A percentile compares a stretch with the other conserved stretches of the same genome.
phyloP scores from a whole-genome alignment of 768 basidiomycete genomes.

The Rubroboletus pulcherrimus region DNA sequence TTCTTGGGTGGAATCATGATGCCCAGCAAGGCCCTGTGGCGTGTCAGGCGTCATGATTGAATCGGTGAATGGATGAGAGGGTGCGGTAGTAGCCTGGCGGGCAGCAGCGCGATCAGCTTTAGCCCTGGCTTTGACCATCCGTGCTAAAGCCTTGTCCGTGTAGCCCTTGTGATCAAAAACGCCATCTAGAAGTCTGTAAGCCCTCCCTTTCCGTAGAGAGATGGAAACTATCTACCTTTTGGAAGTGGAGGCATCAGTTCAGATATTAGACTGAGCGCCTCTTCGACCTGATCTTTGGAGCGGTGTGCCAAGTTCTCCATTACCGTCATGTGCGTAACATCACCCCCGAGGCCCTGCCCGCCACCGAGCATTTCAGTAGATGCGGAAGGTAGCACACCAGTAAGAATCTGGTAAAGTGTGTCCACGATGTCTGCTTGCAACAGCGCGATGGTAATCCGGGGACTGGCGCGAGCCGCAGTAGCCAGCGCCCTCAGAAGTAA shows the following conservation, averaged over 20 bases:
- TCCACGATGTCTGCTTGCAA: conserved; percentile 91
- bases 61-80: conserved; percentile 29
- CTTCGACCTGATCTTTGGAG: conserved; percentile 96
- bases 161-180: conserved; percentile 92
- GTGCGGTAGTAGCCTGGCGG: conserved; percentile 45
- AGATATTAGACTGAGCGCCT: conserved; percentile 81
- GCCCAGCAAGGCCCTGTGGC: conserved; percentile 11
- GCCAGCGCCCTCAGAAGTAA: conserved; percentile 82
- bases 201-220: not conserved
- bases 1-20: conserved; percentile 26
- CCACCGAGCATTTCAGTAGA: conserved; percentile 48
- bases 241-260: conserved; percentile 93
- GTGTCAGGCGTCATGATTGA: conserved; percentile 20
- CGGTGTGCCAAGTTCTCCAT: conserved; percentile 96
- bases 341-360: conserved; percentile 79
- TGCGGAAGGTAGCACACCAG: conserved; percentile 82
- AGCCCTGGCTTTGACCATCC: conserved; percentile 76
- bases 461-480: conserved; percentile 82
- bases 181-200: conserved; percentile 57
- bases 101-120: conserved; percentile 77
- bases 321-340: conserved; percentile 93
- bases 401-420: conserved; percentile 91
- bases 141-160: conserved; percentile 77
- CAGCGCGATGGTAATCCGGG: conserved; percentile 80
- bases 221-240: conserved; percentile 54